phyloP scores from a whole-genome alignment of 2,329 filamentous ascomycete species.

The Chaetomiaceae sp. region DNA sequence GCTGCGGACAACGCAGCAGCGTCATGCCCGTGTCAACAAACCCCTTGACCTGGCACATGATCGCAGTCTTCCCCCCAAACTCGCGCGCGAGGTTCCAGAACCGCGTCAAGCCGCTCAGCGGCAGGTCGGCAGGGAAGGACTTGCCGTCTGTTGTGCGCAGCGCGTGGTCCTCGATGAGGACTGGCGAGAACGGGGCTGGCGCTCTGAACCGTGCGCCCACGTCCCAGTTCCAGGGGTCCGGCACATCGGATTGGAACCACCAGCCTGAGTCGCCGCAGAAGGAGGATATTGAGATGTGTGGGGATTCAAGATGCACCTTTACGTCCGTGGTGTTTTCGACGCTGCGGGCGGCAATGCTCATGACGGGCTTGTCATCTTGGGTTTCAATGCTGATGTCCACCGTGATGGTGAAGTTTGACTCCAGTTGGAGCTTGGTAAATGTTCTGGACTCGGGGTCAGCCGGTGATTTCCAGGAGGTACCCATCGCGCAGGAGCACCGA shows the following conservation, averaged over 20 bases:
- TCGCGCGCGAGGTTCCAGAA: conserved; percentile 11
- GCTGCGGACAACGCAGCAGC: conserved; percentile 1
- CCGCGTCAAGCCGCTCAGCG: background rate
- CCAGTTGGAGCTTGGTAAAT: conserved; percentile 3
- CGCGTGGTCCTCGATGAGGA: background rate
- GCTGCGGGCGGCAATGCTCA: too few relatives aligned
- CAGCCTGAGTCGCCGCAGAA: conserved; percentile 14
- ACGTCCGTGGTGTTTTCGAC: too few relatives aligned
- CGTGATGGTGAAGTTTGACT: too few relatives aligned
- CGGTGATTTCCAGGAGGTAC: background rate
- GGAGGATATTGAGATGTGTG: background rate
- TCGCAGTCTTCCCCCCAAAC: background rate
- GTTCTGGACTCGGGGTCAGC: background rate
- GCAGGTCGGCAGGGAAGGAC: background rate
- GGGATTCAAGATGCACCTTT: background rate
- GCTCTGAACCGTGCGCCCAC: background rate
- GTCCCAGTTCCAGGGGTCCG: background rate
- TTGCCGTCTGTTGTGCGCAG: background rate
- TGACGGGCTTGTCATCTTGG: too few relatives aligned
- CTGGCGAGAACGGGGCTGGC: conserved; percentile 1
- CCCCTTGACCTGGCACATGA: background rate
- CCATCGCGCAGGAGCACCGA: background rate
- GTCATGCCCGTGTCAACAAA: conserved; percentile 6
- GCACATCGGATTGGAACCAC: conserved; percentile 6
- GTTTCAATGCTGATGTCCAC: too few relatives aligned